Base-by-base conservation (phyloP, 345 rosid species). In the Citrus inodora region DNA sequence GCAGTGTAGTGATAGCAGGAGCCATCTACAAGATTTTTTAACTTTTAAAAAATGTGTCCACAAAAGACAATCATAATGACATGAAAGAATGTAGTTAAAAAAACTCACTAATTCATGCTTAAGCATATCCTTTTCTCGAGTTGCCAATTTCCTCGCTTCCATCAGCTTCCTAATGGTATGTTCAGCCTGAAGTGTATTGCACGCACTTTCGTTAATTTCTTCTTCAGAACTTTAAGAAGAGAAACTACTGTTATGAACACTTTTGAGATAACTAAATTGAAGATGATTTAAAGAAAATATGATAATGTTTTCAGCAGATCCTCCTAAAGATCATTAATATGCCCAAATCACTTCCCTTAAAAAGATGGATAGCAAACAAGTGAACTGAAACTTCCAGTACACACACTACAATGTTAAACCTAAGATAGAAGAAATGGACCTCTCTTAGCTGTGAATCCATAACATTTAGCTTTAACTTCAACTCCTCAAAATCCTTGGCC, bases 141-240 rank as follows among this genome's bases (percentile, higher is more conserved):
- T 60, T 19, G 72, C 80, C 73, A 25, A 62, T 51, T 65, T 84
- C 33, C 79, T 85, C 78, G 87, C 93, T 63, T 87, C 86, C 17
- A 70, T 80, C 74, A 90, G 80, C 80, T 81, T 79, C 58, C 24
- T 58, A 32, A 88, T 85, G 27, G 78, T 83, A 64, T 37, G 78
- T 42, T 87, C 89, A 72, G 93, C 91, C 93, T 88, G 84, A 61
- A 82, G 79, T 70, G 27, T 63, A 55, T 46, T 51, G 24, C 37
- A 21, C 38, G 6, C 4, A 35, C 65, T 62, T 64, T 33, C 0
- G 17, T 70, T 1, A 61, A 24, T 70, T 24, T 9, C 1, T 53
- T 38, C 59, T 67, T 40, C 21, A 51, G 21, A 30, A 30, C 38
- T 56, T 2, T 32, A 35, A 56, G 24, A 62, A 40, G 4, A 25